Percentiles rank a stretch among this genome's conserved stretches.
phyloP scores from a whole-genome alignment of 768 basidiomycete genomes.

The Coprinopsis marcescibilis region DNA sequence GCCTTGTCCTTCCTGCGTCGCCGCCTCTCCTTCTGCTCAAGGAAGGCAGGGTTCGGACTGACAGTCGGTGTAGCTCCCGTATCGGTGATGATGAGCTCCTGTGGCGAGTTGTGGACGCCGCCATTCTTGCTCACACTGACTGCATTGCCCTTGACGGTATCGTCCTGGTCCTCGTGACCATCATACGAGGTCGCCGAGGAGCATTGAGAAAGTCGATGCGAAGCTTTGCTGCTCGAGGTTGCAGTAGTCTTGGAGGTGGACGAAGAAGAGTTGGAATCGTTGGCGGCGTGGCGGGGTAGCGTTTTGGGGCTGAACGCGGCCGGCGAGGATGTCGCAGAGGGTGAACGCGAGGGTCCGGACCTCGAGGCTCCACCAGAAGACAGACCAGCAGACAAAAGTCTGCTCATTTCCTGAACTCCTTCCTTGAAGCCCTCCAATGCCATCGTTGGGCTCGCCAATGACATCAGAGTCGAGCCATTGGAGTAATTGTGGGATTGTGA shows the following conservation, averaged over 20 bases:
- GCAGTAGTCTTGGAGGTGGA: slow-evolving; percentile 2
- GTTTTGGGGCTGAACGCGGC: background rate
- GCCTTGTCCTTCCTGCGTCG: slow-evolving; percentile 6
- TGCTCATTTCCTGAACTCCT: slow-evolving; percentile 53
- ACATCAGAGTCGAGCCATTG: slow-evolving; percentile 2
- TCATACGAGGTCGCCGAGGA: slow-evolving; percentile 4
- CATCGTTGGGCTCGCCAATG: slow-evolving; percentile 17
- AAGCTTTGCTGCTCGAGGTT: background rate
- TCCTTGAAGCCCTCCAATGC: slow-evolving; percentile 60
- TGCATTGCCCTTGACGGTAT: slow-evolving; percentile 7
- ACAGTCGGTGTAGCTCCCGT: slow-evolving; percentile 45
- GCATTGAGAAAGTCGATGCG: background rate
- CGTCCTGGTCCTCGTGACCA: slow-evolving; percentile 17
- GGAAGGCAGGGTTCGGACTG: slow-evolving; percentile 44
- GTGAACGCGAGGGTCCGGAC: slow-evolving; percentile 4
- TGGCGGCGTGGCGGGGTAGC: background rate
- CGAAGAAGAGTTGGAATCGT: background rate
- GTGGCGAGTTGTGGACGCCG: slow-evolving; percentile 10
- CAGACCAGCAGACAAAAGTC: slow-evolving; percentile 49
- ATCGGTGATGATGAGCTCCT: slow-evolving; percentile 40
- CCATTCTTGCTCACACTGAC: background rate
- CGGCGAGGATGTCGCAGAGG: slow-evolving; percentile 1
- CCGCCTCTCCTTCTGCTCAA: slow-evolving; percentile 21
- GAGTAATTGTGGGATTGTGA: slow-evolving; percentile 8
- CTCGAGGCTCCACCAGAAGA: background rate